phyloP scores from a whole-genome alignment of 345 rosid genomes.

The Iberis pinnata region DNA sequence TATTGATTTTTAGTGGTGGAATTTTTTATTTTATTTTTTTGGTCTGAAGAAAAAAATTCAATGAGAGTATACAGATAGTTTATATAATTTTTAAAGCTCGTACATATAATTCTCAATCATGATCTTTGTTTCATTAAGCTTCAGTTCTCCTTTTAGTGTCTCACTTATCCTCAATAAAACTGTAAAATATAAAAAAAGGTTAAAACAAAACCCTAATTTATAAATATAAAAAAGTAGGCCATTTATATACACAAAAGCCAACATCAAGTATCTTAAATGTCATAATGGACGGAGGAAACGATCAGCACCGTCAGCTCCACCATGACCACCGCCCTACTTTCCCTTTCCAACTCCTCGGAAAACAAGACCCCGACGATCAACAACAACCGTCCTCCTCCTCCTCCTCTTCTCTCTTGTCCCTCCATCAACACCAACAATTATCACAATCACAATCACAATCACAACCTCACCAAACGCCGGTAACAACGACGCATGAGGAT shows the following conservation, averaged over 20 bases:
- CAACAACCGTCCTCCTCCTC: constrained; percentile 46
- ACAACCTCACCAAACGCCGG: no score
- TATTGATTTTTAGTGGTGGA: no score
- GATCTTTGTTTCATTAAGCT: no score
- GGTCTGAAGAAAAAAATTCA: no score
- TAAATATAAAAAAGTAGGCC: constrained; percentile 14
- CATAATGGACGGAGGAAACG: constrained; percentile 42
- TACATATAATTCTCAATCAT: no score
- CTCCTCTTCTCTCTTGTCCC: constrained; percentile 46
- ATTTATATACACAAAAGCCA: constrained; percentile 29
- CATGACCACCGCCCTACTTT: constrained; percentile 55
- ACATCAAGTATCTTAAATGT: constrained; percentile 15
- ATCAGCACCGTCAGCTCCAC: constrained; percentile 51
- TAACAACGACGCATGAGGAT: no score
- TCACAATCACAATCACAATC: constrained; percentile 25
- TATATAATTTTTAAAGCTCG: no score
- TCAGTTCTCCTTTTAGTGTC: no score
- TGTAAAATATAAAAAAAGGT: no score
- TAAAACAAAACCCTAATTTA: constrained; percentile 43
- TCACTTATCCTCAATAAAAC: no score
- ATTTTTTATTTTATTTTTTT: no score
- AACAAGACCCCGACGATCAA: constrained; percentile 58
- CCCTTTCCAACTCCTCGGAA: constrained; percentile 80
- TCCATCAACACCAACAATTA: constrained; percentile 35
- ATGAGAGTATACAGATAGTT: no score